Conservation (phyloP, 441 rosid genomes). For the Aquilaria agallochum region DNA sequence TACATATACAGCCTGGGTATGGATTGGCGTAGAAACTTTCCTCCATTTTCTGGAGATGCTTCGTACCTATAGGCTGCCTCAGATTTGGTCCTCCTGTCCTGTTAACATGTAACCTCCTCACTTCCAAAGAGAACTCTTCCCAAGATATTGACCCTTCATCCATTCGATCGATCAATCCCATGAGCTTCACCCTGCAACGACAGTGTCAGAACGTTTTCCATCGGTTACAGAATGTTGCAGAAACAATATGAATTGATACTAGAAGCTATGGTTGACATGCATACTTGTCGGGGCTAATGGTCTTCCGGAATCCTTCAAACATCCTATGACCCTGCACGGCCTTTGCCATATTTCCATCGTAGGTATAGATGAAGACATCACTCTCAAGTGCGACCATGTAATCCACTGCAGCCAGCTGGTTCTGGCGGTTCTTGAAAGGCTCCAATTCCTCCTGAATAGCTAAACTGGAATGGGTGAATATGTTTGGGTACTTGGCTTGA, state of each 20-base stretch:
- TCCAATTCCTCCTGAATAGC: constrained; percentile 46
- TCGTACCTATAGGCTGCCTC: constrained; percentile 30
- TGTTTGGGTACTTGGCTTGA: constrained; percentile 42
- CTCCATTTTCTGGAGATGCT: constrained; percentile 24
- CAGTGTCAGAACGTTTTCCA: background rate
- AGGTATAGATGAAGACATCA: constrained; percentile 49
- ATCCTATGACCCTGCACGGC: constrained; percentile 61
- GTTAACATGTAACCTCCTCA: constrained; percentile 35
- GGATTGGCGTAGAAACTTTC: constrained; percentile 82
- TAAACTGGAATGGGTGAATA: constrained; percentile 40
- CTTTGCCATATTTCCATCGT: constrained; percentile 76
- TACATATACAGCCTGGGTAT: constrained; percentile 67
- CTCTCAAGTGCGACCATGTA: constrained; percentile 53
- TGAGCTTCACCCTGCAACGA: constrained; percentile 38
- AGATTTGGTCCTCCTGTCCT: constrained; percentile 46
- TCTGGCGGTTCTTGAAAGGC: constrained; percentile 32
- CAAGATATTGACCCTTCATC: constrained; percentile 41
- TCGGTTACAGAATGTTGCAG: background rate
- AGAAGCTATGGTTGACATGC: background rate
- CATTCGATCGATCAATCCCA: constrained; percentile 41
- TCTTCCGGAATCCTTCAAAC: constrained; percentile 58
- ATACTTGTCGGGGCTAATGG: constrained; percentile 61
- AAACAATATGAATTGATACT: background rate
- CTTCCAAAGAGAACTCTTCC: constrained; percentile 40
- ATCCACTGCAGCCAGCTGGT: constrained; percentile 65